Percentiles rank a stretch among this genome's conserved stretches.
phyloP scores from a whole-genome alignment of 495 filamentous ascomycete genomes.

The Venustampulla echinocandica region DNA sequence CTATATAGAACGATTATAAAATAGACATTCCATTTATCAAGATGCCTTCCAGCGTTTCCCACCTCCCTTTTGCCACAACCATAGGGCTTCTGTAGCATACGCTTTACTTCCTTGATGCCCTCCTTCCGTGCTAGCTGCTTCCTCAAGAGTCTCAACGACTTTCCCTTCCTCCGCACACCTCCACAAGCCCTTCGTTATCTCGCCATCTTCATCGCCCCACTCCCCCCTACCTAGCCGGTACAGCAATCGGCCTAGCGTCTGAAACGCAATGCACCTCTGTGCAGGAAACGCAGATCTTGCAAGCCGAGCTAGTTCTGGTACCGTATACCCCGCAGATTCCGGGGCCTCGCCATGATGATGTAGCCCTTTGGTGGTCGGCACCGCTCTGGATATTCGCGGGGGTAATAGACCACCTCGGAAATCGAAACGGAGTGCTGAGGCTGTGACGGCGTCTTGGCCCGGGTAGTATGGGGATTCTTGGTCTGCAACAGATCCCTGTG shows the following conservation, averaged over 20 bases:
- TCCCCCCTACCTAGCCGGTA: conserved; percentile 74
- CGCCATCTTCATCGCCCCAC: conserved; percentile 56
- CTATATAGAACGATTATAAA: no score
- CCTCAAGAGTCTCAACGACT: conserved; percentile 62
- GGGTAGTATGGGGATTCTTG: conserved; percentile 74
- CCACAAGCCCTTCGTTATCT: conserved; percentile 59
- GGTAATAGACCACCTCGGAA: conserved; percentile 71
- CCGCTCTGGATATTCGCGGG: conserved; percentile 57
- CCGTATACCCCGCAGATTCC: conserved; percentile 88
- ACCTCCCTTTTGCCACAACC: conserved; percentile 82
- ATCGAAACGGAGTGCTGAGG: conserved; percentile 78
- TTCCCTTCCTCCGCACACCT: conserved; percentile 64
- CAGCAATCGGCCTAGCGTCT: conserved; percentile 76
- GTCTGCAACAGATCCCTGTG: conserved; percentile 46
- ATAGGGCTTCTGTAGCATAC: conserved; percentile 84
- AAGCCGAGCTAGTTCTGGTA: conserved; percentile 77
- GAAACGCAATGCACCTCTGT: conserved; percentile 87
- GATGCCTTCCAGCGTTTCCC: conserved; percentile 29
- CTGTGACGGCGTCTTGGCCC: conserved; percentile 54
- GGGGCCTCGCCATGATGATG: conserved; percentile 94
- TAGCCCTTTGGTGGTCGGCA: conserved; percentile 68
- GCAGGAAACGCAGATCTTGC: conserved; percentile 73
- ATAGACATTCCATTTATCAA: no score
- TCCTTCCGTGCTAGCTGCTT: conserved; percentile 47
- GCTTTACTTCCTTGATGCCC: conserved; percentile 55